Base-by-base conservation (phyloP, 257 asterid genomes). In the Solanum lycopersicoides region DNA sequence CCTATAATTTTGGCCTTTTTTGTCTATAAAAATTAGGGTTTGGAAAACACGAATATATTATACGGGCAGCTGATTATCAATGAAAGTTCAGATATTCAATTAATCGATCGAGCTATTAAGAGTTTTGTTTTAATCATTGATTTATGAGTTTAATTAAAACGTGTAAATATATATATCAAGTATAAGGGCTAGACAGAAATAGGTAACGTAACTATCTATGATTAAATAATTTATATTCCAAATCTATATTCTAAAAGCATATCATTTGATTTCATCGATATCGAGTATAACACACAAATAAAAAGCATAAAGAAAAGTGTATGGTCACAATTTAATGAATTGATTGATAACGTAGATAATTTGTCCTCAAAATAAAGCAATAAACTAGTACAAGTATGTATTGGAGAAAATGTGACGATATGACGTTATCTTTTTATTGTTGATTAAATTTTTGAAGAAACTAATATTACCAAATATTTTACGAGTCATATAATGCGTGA, bases 281-380 rank as follows among this genome's bases (percentile, higher is more conserved):
- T 80, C 69, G 32, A 47, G 85, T 80, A 80, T 50, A 47, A 14
- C 63, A 50, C 45, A 80, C 68, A 30, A 80, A 80, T 80, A 47
- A 50, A 80, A 7, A 11, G 44, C 18, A 80, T 47, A 45, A 30
- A 30, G 69, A 50, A 80, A 80, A 30, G 85, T 30, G 42, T 28
- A 18, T 47, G 44, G 85, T 15, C 69, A 30, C 11, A 30, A 41
- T 23, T 73, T 73, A 23, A 72, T 35, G 80, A 35, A 79, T 45
- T 79, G 84, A 80, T 30, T 14, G 84, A 77, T 44, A 25, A 44
- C 39, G 83, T 45, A 23, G 35, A 5, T 37, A 80, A 30, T 47
- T 30, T 47, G 85, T 47, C 30, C 66, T 11, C 28, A 30, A 23
- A 63, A 15, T 63, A 63, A 63, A 63, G 71, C 71, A 63, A 63